These are phyloP conservation scores for Plasmopara viticola DNA, from an alignment of 352 stramenopile genomes.

Conservation along the genomic window DNA sequence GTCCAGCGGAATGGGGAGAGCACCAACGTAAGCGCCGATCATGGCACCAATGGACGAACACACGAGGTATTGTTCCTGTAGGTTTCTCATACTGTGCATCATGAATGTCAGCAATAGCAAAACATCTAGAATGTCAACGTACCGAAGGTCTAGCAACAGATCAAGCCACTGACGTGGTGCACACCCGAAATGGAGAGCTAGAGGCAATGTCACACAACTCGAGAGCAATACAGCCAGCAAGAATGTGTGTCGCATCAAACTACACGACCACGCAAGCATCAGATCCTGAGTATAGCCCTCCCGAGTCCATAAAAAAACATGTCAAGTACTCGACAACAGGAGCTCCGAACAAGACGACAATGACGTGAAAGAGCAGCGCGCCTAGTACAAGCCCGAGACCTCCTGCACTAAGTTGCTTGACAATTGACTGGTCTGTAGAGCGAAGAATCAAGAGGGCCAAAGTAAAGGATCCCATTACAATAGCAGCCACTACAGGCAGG, in stretches of 20 bases:
- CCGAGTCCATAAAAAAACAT: background rate
- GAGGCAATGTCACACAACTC: slow-evolving; percentile 37
- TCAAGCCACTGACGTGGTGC: slow-evolving; percentile 36
- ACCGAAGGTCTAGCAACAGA: slow-evolving; percentile 53
- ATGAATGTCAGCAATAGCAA: background rate
- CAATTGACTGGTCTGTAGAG: slow-evolving; percentile 6
- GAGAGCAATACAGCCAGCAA: slow-evolving; percentile 57
- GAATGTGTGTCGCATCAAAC: slow-evolving; percentile 53
- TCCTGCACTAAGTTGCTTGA: slow-evolving; percentile 14
- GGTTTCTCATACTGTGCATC: slow-evolving; percentile 35
- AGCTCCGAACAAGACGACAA: slow-evolving; percentile 70
- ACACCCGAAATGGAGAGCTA: slow-evolving; percentile 36
- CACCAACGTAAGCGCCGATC: slow-evolving; percentile 65
- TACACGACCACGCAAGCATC: slow-evolving; percentile 18
- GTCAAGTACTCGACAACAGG: slow-evolving; percentile 50
- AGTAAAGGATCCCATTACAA: slow-evolving; percentile 26
- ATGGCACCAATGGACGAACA: slow-evolving; percentile 49
- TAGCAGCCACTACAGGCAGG: slow-evolving; percentile 27
- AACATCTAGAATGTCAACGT: background rate
- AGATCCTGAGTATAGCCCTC: background rate
- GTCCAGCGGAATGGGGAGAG: slow-evolving; percentile 75
- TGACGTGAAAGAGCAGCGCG: slow-evolving; percentile 41
- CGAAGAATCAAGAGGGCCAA: slow-evolving; percentile 26
- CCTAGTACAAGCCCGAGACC: slow-evolving; percentile 32
- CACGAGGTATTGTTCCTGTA: slow-evolving; percentile 42